Evolutionary conservation across 2,329 filamentous ascomycete genomes (phyloP), one percentile per base, ranked within the genome.

Genomic region (Arthrobotrys sphaeroides): DNA sequence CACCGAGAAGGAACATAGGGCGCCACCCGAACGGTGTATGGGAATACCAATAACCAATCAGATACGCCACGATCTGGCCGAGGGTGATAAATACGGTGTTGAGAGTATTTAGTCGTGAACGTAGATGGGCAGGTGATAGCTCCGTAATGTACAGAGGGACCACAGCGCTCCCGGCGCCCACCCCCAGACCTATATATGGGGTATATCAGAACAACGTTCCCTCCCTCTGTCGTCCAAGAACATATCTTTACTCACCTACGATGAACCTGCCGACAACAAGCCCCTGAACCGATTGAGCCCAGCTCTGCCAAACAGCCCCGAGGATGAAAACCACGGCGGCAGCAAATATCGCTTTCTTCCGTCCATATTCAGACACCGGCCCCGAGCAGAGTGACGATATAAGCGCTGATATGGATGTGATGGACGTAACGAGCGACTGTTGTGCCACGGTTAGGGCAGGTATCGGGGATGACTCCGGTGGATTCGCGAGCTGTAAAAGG

Each of bases 111-210:
- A 98, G 84, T 42, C 91, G 85, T 12, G 94, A 94, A 65, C 94
- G 85, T 75, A 91, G 88, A 20, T 88, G 86, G 1, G 91, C 88
- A 0, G 94, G 94, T 2, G 92, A 89, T 10, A 97, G 84, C 82
- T 98, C 94, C 6, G 91, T 90, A 73, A 97, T 94, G 83, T 96
- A 96, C 79, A 97, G 82, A 49, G 94, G 94, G 28, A 92, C 90
- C 2, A 96, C 91, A 79, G 96, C 91, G 80, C 90, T 93, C 6
- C 91, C 91, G 1, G 89, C 89, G 13, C 91, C 91, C 0, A 94
- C 90, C 0, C 88, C 91, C 0, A 89, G 84, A 26, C 91, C 91
- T 75, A 69, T 26, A 36, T n/a, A 5, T 38, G 4, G 26, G 22
- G 1, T 69, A 60, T 26, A 31, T 60, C 43, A 60, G 43, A 59